A percentile compares a stretch with the other conserved stretches of the same genome.
Conservation (phyloP, 73 alveolate genomes). For the Diophrys sp. region DNA sequence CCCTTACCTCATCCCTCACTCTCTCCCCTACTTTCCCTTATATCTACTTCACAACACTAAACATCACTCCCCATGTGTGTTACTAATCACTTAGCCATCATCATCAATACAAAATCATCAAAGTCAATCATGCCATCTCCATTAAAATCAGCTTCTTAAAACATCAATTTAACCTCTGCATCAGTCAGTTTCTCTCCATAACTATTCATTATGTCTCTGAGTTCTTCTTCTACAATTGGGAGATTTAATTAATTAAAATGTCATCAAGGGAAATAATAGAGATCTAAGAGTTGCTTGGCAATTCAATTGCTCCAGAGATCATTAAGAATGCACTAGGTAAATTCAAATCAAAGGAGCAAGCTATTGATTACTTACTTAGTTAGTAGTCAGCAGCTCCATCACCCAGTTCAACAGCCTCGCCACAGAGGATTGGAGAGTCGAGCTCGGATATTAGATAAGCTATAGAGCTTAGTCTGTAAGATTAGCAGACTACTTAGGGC, state of each 20-base stretch:
- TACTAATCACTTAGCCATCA: no score
- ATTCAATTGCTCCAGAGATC: neutral
- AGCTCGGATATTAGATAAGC: neutral
- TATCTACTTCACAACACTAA: no score
- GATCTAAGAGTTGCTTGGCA: neutral
- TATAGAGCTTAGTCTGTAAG: neutral
- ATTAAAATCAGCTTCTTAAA: no score
- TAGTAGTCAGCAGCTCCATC: no score
- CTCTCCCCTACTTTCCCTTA: no score
- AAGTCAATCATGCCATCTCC: no score
- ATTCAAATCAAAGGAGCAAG: neutral
- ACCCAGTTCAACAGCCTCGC: neutral
- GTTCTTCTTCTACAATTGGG: neutral
- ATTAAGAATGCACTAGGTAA: neutral
- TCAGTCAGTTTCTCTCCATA: no score
- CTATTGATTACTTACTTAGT: no score
- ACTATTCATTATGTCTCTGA: neutral
- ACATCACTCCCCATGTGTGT: no score
- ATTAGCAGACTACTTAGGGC: neutral
- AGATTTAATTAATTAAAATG: neutral
- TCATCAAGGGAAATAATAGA: neutral
- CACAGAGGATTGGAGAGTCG: neutral
- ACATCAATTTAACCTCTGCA: no score
- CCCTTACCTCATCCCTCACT: no score
- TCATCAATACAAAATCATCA: no score